Evolutionary conservation across 208 protist species (phyloP), one percentile per base, ranked within the genome.

Genomic region (Trypanosoma cruzi): DNA sequence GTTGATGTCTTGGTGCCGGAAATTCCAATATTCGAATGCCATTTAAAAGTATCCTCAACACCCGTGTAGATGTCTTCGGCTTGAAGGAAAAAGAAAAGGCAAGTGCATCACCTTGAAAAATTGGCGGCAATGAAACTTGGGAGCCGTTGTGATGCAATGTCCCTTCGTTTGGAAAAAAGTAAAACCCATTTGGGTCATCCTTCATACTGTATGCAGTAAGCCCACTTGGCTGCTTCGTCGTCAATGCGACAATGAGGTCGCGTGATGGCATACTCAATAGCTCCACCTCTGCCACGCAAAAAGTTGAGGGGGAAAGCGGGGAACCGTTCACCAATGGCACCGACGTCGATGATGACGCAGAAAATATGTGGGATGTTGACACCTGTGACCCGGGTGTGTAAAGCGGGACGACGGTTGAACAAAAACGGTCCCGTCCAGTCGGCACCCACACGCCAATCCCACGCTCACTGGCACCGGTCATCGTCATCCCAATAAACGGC

Each of bases 11-110:
- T 16, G 84, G 84, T 20, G 79, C 66, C 28, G 66, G 78, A 42
- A 94, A 64, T 6, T 78, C 71, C 13, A 71, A 77, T 40, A 90
- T 60, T 13, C 63, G 73, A n/a, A 81, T 22, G 28, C 75, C 75
- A 36, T 90, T 92, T 14, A 90, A 52, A 59, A 77, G 54, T 28
- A 94, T 48, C 56, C 40, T 68, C 64, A 59, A 85, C 37, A 48
- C 79, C 48, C 81, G 78, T 84, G 55, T 66, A 28, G 37, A 56
- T 18, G 56, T 63, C n/a, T 66, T 65, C 11, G 71, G 71, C 7
- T 57, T 65, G 37, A 72, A 61, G 49, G 65, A 73, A 60, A 88
- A 89, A 44, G 68, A 62, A 57, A 92, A 63, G 24, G 74, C 34
- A 82, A 83, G 32, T 64, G 61, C 26, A 85, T 76, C 54, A 75